Conservation (phyloP, 352 stramenopile species). For the Phytopythium litorale region DNA sequence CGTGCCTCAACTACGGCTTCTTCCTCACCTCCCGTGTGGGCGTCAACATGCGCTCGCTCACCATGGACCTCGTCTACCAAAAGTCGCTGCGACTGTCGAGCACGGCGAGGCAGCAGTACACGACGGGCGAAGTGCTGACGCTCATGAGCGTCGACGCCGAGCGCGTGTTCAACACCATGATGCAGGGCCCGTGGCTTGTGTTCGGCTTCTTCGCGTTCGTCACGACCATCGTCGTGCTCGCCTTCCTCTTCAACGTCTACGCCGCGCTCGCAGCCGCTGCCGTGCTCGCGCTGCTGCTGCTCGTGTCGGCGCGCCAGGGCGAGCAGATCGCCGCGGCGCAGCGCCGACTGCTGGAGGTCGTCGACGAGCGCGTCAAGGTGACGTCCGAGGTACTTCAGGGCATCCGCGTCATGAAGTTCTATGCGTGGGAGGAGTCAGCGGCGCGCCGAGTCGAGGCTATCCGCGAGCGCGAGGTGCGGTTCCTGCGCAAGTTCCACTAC, state of each 20-base stretch:
- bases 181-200: slow-evolving; percentile 25
- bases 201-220: slow-evolving; percentile 20
- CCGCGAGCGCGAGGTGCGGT: slow-evolving; percentile 33
- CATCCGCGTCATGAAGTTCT: slow-evolving; percentile 90
- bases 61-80: slow-evolving; percentile 37
- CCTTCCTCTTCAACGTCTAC: slow-evolving; percentile 26
- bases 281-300: slow-evolving; percentile 10
- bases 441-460: slow-evolving; percentile 38
- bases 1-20: slow-evolving; percentile 33
- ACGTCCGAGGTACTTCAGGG: slow-evolving; percentile 91
- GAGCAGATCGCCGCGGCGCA: slow-evolving; percentile 19
- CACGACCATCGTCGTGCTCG: slow-evolving; percentile 19
- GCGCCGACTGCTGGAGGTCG: slow-evolving; percentile 12
- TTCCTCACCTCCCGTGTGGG: slow-evolving; percentile 32
- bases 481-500: slow-evolving; percentile 40
- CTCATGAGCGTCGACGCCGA: slow-evolving; percentile 40
- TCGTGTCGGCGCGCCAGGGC: not conserved
- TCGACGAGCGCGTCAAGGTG: slow-evolving; percentile 87
- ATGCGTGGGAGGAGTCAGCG: slow-evolving; percentile 71
- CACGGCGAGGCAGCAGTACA: slow-evolving; percentile 26
- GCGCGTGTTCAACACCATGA: slow-evolving; percentile 27
- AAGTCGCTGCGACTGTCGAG: slow-evolving; percentile 60
- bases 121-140: slow-evolving; percentile 33
- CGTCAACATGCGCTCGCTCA: slow-evolving; percentile 28
- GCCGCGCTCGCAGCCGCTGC: slow-evolving; percentile 12